Percentiles rank a stretch among this genome's conserved stretches.
Conservation (phyloP, 345 rosid genomes). For the Reutealis trisperma region DNA sequence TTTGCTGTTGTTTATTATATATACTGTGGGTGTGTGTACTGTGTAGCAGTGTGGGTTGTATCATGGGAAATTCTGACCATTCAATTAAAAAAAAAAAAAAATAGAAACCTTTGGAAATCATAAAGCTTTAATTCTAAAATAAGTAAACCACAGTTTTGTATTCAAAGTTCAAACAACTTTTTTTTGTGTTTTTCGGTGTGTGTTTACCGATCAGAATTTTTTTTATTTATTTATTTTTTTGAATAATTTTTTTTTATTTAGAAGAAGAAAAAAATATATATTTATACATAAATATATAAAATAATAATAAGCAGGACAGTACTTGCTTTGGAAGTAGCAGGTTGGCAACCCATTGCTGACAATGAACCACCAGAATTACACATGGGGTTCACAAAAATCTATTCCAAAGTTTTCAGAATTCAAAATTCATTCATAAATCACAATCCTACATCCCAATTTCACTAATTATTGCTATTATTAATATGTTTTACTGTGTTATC, state of each 20-base stretch:
- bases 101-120: constrained; percentile 30
- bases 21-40: constrained; percentile 30
- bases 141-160: constrained; percentile 6
- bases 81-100: constrained; percentile 20
- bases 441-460: background rate
- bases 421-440: background rate
- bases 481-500: too few species aligned
- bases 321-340: constrained; percentile 25
- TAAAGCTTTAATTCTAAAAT: constrained; percentile 22
- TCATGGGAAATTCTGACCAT: constrained; percentile 29
- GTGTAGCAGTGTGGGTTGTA: background rate
- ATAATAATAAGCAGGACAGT: background rate
- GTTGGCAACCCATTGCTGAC: constrained; percentile 21
- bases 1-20: constrained; percentile 11
- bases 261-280: too few species aligned
- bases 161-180: background rate
- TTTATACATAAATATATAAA: background rate
- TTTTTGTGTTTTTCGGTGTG: constrained; percentile 4
- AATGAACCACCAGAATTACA: background rate
- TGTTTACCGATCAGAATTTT: background rate
- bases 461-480: too few species aligned
- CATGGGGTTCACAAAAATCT: constrained; percentile 10
- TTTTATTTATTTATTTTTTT: background rate
- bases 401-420: background rate
- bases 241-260: background rate